Evolutionary conservation across 306 rosid genomes (phyloP).

Genomic region (Trichosanthes truncata): DNA sequence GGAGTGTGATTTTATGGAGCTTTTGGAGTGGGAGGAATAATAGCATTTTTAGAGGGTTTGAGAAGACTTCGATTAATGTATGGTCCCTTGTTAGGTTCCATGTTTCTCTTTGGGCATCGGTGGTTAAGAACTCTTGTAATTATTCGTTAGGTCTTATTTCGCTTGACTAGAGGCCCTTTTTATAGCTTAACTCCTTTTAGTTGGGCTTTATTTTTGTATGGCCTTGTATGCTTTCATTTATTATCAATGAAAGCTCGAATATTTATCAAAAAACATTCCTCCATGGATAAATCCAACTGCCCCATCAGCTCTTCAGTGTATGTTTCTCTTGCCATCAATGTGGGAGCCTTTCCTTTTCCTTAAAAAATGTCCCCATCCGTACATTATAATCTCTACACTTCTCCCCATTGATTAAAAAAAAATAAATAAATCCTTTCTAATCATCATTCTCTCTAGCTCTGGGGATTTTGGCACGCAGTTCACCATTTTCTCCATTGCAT

Average conservation of each 20-base stretch:
- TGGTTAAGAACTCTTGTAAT: background rate
- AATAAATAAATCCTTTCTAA: background rate
- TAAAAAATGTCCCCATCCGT: background rate
- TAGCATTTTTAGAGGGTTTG: background rate
- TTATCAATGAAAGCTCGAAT: background rate
- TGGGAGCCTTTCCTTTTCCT: background rate
- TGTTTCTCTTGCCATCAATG: background rate
- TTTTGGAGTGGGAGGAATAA: no score
- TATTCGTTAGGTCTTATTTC: background rate
- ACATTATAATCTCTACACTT: background rate
- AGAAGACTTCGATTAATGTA: background rate
- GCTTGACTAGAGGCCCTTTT: background rate
- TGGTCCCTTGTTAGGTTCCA: background rate
- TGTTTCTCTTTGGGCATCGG: background rate
- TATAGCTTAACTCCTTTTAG: background rate
- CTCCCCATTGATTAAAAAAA: background rate
- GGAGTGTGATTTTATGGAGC: no score
- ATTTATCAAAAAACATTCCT: background rate
- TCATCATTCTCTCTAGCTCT: background rate
- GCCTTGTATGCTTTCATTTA: background rate
- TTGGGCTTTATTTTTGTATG: background rate
- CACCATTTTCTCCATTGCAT: background rate
- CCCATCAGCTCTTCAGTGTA: background rate
- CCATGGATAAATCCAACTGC: no score
- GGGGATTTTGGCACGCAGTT: background rate